Evolutionary conservation across 495 filamentous ascomycete genomes (phyloP).

Genomic region (Cercophora sp.): DNA sequence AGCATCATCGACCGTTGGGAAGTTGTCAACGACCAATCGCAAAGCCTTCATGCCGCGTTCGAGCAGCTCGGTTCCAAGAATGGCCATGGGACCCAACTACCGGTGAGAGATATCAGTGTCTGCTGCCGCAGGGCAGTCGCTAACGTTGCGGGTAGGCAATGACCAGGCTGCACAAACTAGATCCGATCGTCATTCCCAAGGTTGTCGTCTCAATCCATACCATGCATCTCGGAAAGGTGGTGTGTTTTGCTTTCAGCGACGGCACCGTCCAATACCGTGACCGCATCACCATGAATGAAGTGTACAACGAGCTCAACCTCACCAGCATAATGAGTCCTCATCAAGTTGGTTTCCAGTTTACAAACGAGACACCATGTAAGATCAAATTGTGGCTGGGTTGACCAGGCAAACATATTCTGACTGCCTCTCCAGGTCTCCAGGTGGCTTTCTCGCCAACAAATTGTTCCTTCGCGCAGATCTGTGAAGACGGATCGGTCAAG

Average conservation of each 20-base stretch:
- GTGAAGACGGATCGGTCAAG: conserved; percentile 61
- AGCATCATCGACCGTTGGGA: conserved; percentile 78
- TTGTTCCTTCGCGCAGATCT: conserved; percentile 60
- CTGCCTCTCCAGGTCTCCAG: conserved; percentile 48
- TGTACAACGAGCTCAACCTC: conserved; percentile 58
- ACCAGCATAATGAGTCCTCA: conserved; percentile 62
- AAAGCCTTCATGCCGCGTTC: conserved; percentile 65
- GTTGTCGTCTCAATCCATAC: conserved; percentile 63
- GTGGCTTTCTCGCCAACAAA: conserved; percentile 71
- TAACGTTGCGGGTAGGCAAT: conserved; percentile 44
- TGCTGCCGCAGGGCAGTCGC: not conserved
- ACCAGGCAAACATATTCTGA: conserved; percentile 4
- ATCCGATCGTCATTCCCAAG: conserved; percentile 61
- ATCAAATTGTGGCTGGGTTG: not conserved
- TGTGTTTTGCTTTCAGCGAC: conserved; percentile 70
- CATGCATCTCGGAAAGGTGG: conserved; percentile 60
- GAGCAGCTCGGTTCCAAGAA: conserved; percentile 64
- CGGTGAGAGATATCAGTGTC: conserved; percentile 21
- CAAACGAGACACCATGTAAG: conserved; percentile 47
- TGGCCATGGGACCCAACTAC: conserved; percentile 41
- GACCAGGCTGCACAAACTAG: conserved; percentile 59
- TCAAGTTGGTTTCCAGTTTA: conserved; percentile 71
- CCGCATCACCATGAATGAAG: conserved; percentile 60
- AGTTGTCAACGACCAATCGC: conserved; percentile 54
- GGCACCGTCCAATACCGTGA: conserved; percentile 76